Conservation (phyloP, 495 filamentous ascomycete genomes). For the Copromyces sp. region DNA sequence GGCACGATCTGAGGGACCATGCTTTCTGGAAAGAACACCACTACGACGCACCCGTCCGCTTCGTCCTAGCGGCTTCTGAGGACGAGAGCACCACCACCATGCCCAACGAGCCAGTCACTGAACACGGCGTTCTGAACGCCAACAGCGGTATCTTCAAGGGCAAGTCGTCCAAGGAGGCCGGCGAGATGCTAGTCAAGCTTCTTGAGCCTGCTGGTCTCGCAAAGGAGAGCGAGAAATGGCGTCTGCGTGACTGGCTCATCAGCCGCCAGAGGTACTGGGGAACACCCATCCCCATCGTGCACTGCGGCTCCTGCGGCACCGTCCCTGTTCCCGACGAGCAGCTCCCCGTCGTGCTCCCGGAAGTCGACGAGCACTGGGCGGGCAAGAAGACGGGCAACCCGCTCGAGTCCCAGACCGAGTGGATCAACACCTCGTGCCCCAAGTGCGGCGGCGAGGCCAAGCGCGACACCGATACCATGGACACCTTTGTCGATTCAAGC, state of each 20-base stretch:
- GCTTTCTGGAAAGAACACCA: conserved; percentile 68
- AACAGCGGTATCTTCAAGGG: conserved; percentile 50
- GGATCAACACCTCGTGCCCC: conserved; percentile 68
- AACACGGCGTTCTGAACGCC: conserved; percentile 55
- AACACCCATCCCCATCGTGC: conserved; percentile 79
- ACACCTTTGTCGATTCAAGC: conserved; percentile 88
- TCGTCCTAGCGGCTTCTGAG: conserved; percentile 43
- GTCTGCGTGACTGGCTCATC: conserved; percentile 77
- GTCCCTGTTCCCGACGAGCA: conserved; percentile 69
- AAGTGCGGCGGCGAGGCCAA: conserved; percentile 58
- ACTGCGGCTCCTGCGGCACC: conserved; percentile 65
- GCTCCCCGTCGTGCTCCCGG: conserved; percentile 66
- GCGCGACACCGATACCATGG: conserved; percentile 90
- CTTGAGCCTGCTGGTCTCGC: conserved; percentile 47
- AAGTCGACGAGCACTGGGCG: conserved; percentile 56
- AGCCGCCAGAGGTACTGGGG: conserved; percentile 89
- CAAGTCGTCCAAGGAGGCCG: conserved; percentile 51
- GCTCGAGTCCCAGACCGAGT: conserved; percentile 58
- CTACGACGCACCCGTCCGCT: conserved; percentile 38
- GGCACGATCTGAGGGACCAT: conserved; percentile 67
- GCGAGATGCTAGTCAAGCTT: conserved; percentile 47
- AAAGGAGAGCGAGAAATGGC: conserved; percentile 56
- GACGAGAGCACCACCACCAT: conserved; percentile 32
- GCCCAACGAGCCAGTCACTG: conserved; percentile 41
- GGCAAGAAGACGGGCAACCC: conserved; percentile 66